A percentile compares a stretch with the other conserved stretches of the same genome.
phyloP scores from a whole-genome alignment of 345 rosid species.

The Arabidopsis thaliana region DNA sequence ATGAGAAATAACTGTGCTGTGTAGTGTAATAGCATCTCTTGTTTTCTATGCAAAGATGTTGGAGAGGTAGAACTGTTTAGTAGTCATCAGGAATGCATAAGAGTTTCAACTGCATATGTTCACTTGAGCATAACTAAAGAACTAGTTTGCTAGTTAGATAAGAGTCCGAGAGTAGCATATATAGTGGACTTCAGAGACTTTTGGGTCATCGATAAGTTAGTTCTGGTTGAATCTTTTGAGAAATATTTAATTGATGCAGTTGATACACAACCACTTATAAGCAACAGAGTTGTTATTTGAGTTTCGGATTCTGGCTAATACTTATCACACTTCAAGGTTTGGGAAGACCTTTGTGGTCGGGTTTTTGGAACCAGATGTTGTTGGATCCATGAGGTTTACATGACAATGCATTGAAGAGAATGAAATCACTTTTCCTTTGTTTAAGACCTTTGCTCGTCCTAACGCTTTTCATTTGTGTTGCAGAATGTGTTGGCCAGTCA shows the following conservation, averaged over 20 bases:
- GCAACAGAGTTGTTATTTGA: constrained; percentile 8
- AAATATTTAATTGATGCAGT: constrained; percentile 15
- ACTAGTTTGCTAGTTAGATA: constrained; percentile 12
- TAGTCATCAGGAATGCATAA: neutral
- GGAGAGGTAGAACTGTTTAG: neutral
- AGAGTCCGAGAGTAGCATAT: constrained; percentile 3
- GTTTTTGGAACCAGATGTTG: constrained; percentile 8
- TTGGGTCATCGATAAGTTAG: neutral
- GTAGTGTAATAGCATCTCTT: constrained; percentile 1
- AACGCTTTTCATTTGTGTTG: constrained; percentile 27
- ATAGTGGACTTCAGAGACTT: constrained; percentile 15
- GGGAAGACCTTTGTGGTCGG: neutral
- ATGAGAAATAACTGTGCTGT: neutral
- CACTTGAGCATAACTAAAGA: neutral
- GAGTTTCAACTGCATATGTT: neutral
- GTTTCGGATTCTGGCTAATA: constrained; percentile 4
- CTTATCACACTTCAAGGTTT: neutral
- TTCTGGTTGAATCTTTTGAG: neutral
- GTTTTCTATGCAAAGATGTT: constrained; percentile 6
- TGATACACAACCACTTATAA: constrained; percentile 1
- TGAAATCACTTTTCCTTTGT: constrained; percentile 4
- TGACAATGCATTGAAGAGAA: constrained; percentile 20
- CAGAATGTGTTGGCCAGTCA: constrained; percentile 34
- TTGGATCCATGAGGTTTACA: constrained; percentile 19
- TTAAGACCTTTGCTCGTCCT: neutral